Percentiles rank a stretch among this genome's conserved stretches.
Evolutionary conservation across 1,139 yeast genomes (phyloP).

Genomic region (Sporopachydermia cereana): DNA sequence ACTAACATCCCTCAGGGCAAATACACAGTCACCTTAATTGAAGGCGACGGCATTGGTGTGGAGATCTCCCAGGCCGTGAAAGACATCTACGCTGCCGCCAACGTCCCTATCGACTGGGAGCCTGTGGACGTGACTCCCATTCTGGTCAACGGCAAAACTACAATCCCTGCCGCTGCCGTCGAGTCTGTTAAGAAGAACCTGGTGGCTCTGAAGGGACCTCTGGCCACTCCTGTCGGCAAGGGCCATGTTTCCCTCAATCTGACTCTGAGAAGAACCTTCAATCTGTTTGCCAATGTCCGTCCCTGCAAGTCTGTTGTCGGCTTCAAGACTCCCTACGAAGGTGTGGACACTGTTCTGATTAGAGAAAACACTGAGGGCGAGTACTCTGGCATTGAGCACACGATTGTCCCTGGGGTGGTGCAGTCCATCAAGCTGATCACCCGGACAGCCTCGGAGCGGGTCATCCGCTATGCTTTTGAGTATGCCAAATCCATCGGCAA

Average conservation of each 20-base stretch:
- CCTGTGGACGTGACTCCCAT: slow-evolving; percentile 93
- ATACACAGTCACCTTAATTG: slow-evolving; percentile 89
- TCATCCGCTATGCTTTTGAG: slow-evolving; percentile 92
- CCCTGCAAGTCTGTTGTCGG: slow-evolving; percentile 93
- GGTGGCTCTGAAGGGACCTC: slow-evolving; percentile 94
- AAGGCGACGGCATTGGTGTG: slow-evolving; percentile 97
- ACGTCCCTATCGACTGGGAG: slow-evolving; percentile 96
- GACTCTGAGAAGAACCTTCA: slow-evolving; percentile 94
- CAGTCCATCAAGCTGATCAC: slow-evolving; percentile 97
- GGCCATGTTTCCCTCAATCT: slow-evolving; percentile 97
- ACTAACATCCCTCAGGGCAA: slow-evolving; percentile 51
- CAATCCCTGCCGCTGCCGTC: slow-evolving; percentile 87
- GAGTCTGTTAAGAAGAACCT: slow-evolving; percentile 85
- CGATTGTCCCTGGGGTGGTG: slow-evolving; percentile 95
- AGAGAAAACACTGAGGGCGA: slow-evolving; percentile 99
- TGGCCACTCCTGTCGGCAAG: slow-evolving; percentile 97
- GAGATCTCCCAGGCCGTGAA: slow-evolving; percentile 92
- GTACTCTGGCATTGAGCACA: slow-evolving; percentile 97
- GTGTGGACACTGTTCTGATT: slow-evolving; percentile 89
- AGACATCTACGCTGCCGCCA: slow-evolving; percentile 83
- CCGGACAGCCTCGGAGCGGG: slow-evolving; percentile 91
- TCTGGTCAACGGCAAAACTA: slow-evolving; percentile 84
- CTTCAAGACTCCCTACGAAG: slow-evolving; percentile 86
- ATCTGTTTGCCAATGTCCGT: slow-evolving; percentile 92
- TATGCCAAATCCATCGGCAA: slow-evolving; percentile 84